phyloP scores from a whole-genome alignment of 1,139 yeast genomes.

The Hyphopichia fennica region DNA sequence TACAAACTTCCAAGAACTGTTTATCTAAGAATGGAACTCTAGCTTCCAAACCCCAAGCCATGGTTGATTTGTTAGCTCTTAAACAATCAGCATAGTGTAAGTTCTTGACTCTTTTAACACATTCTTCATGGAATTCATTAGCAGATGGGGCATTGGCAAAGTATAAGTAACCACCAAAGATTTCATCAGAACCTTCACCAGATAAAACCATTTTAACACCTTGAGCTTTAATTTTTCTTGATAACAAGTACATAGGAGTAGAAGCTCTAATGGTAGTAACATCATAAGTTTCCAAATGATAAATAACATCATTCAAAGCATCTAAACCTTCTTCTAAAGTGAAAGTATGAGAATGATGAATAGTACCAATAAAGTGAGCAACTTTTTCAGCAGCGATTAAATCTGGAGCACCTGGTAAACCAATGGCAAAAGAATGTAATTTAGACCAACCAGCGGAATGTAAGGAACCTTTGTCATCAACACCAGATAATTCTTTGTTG shows the following conservation, averaged over 20 bases:
- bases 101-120: slow-evolving; percentile 95
- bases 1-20: slow-evolving; percentile 84
- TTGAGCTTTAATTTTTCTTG: slow-evolving; percentile 97
- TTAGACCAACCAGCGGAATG: slow-evolving; percentile 79
- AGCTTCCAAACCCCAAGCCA: slow-evolving; percentile 99
- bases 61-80: slow-evolving; percentile 98
- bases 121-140: slow-evolving; percentile 89
- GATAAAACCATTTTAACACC: slow-evolving; percentile 99
- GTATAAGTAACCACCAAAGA: slow-evolving; percentile 97
- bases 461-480: slow-evolving; percentile 82
- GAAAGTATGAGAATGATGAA: slow-evolving; percentile 97
- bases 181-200: slow-evolving; percentile 99
- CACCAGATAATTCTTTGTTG: slow-evolving; percentile 77
- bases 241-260: slow-evolving; percentile 95
- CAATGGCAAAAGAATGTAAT: slow-evolving; percentile 94
- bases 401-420: slow-evolving; percentile 98
- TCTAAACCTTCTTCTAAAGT: slow-evolving; percentile 96
- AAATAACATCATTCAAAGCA: slow-evolving; percentile 90
- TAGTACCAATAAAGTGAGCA: slow-evolving; percentile 91
- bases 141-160: slow-evolving; percentile 96
- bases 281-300: slow-evolving; percentile 95
- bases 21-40: slow-evolving; percentile 98
- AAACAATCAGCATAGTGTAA: slow-evolving; percentile 95
- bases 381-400: slow-evolving; percentile 94
- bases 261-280: slow-evolving; percentile 99